A percentile compares a stretch with the other conserved stretches of the same genome.
Evolutionary conservation across 140 eudicot genomes (phyloP).

Genomic region (Flaveria floridana): DNA sequence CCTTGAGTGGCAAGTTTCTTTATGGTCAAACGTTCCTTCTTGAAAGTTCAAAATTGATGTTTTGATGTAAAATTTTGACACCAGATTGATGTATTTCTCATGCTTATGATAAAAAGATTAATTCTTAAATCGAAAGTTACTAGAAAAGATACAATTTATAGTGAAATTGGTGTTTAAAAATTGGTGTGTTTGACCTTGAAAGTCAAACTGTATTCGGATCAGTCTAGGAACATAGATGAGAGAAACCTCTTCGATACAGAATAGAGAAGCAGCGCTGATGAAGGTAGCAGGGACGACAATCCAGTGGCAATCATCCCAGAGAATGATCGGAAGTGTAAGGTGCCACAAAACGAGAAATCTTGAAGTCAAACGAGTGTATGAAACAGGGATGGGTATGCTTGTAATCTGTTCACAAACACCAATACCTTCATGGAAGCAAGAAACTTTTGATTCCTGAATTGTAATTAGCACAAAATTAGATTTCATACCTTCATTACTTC

Average conservation of each 20-base stretch:
- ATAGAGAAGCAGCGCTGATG: constrained; percentile 92
- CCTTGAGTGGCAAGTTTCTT: constrained; percentile 3
- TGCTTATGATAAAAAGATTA: background rate
- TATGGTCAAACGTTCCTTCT: background rate
- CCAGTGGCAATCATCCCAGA: constrained; percentile 99
- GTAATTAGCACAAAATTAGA: constrained; percentile 20
- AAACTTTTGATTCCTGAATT: constrained; percentile 75
- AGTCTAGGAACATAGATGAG: constrained; percentile 13
- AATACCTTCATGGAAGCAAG: constrained; percentile 92
- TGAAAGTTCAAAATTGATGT: background rate
- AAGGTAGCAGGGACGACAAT: constrained; percentile 98
- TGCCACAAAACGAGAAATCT: constrained; percentile 97
- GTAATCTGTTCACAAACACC: constrained; percentile 80
- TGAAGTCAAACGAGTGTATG: constrained; percentile 95
- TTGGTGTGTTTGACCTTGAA: constrained; percentile 11
- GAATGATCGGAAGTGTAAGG: constrained; percentile 86
- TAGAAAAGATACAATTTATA: constrained; percentile 5
- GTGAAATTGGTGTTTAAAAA: constrained; percentile 1
- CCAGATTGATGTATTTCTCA: background rate
- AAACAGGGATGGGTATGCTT: constrained; percentile 86
- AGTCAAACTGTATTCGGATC: constrained; percentile 11
- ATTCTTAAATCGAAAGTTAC: background rate
- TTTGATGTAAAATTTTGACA: background rate
- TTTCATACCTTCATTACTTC: background rate
- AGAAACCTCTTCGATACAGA: constrained; percentile 97